These are phyloP conservation scores for Astrocystis sublimbata DNA, from an alignment of 495 filamentous ascomycete species.

Conservation along the genomic window DNA sequence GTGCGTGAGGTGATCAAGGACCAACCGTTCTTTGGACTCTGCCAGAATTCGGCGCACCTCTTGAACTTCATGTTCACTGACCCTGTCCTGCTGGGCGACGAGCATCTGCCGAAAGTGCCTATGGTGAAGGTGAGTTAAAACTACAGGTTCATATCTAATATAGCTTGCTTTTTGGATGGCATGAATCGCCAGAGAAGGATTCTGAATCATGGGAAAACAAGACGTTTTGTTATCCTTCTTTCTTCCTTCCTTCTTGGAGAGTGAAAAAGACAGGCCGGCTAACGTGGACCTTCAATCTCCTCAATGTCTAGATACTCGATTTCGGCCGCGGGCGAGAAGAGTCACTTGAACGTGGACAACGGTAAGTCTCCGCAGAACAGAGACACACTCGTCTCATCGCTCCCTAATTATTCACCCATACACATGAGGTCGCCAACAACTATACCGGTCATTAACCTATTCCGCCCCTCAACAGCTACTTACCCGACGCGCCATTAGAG, in stretches of 20 bases:
- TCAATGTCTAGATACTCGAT: constrained; percentile 2
- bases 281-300: too few species aligned
- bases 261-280: too few species aligned
- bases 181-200: too few species aligned
- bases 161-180: too few species aligned
- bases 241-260: too few species aligned
- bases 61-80: background rate
- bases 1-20: background rate
- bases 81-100: background rate
- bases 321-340: background rate
- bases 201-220: too few species aligned
- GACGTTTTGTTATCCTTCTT: too few species aligned
- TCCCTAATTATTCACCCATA: background rate
- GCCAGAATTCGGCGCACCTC: constrained; percentile 1
- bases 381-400: background rate
- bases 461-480: background rate
- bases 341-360: background rate
- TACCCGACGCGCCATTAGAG: background rate
- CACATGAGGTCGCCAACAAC: too few species aligned
- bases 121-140: constrained; percentile 1
- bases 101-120: background rate
- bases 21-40: background rate
- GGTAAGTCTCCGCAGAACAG: background rate
- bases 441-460: background rate
- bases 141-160: too few species aligned